Percentiles rank a stretch among this genome's conserved stretches.
Conservation (phyloP, 306 rosid genomes). For the Cyamopsis tetragonoloba region DNA sequence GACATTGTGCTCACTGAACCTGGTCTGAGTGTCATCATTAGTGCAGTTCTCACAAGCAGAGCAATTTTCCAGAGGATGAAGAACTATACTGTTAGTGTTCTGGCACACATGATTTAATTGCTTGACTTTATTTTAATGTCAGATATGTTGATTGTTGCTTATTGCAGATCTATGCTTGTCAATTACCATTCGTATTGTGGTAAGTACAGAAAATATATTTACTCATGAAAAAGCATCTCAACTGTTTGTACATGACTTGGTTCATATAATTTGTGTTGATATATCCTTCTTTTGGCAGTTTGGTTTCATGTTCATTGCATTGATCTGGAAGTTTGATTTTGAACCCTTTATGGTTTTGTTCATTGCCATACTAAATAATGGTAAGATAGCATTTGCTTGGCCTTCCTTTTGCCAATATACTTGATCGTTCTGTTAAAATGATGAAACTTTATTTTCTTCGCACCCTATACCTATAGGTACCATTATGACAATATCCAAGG, state of each 20-base stretch:
- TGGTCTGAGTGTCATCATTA: too few relatives aligned
- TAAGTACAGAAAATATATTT: constrained; percentile 33
- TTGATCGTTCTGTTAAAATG: not conserved
- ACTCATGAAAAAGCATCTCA: not conserved
- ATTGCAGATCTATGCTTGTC: constrained; percentile 87
- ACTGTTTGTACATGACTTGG: not conserved
- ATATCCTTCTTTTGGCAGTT: constrained; percentile 49
- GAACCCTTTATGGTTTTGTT: too few relatives aligned
- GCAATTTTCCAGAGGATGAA: too few relatives aligned
- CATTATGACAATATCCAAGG: too few relatives aligned
- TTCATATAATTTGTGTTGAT: constrained; percentile 7
- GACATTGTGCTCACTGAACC: too few relatives aligned
- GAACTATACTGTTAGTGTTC: too few relatives aligned
- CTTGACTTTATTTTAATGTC: not conserved
- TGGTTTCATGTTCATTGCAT: too few relatives aligned
- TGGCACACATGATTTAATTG: too few relatives aligned
- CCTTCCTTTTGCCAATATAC: constrained; percentile 1
- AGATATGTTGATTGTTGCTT: constrained; percentile 3
- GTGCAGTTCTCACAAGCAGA: too few relatives aligned
- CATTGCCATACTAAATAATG: too few relatives aligned
- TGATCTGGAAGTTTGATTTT: too few relatives aligned
- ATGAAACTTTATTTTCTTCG: constrained; percentile 14
- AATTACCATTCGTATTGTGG: constrained; percentile 96
- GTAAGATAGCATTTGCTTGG: too few relatives aligned
- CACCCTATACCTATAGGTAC: constrained; percentile 42